Evolutionary conservation across 2,329 filamentous ascomycete genomes (phyloP), one percentile per base, ranked within the genome.

Genomic region (Fusarium sp.): DNA sequence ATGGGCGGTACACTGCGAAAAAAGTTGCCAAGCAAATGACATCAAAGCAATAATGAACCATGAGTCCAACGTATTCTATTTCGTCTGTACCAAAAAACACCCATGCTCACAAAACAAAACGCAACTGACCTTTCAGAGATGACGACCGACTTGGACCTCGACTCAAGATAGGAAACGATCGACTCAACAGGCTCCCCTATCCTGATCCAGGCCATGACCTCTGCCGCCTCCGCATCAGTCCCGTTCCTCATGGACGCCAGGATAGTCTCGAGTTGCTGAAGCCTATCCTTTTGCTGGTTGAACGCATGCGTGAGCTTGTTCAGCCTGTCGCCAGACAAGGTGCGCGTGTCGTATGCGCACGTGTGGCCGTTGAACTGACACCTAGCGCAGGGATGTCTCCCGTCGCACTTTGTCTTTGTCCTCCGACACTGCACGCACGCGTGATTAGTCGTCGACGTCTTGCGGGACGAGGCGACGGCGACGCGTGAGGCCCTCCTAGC

Each of bases 361-460:
- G 24, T 31, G 50, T 48, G 50, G 14, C 68, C 45, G 24, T n/a
- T 57, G 41, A 45, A 22, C 37, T 41, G 57, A 33, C 71, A 72
- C 24, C 61, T 52, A 0, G 11, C 16, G 6, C 64, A 72, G 14
- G 72, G 57, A 16, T 69, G 39, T 11, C 29, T 57, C 31, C 71
- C 71, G 8, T 74, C 71, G 6, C 71, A 72, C 22, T 43, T 72
- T 20, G 50, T 66, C 45, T 72, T 74, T 35, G 60, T 60, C 45
- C 70, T 73, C 6, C 70, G 67, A 14, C 70, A 73, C 5, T 39
- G 58, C 3, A 66, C 29, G 9, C 61, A 69, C 5, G 71, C 72
- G 10, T 61, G 45, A 13, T 65, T 69, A 1, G 57, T 72, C 1
- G 57, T 72, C 29, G 57, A 43, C 8, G 52, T 3, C 45, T 72